These are phyloP conservation scores for Pseudopyricularia javanii DNA, from an alignment of 2,329 filamentous ascomycete genomes.

Conservation along the genomic window DNA sequence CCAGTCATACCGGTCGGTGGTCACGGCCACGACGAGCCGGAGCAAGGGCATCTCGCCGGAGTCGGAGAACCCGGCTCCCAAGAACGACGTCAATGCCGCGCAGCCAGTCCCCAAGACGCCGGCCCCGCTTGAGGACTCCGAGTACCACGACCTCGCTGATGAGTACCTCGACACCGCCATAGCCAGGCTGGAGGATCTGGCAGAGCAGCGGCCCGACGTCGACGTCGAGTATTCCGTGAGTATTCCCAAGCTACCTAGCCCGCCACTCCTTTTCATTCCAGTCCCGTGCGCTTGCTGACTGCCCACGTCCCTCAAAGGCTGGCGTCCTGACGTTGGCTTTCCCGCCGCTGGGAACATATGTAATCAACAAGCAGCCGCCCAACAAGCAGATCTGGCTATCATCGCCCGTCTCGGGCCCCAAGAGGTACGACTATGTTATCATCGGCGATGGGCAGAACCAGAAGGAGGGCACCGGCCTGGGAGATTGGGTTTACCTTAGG, in stretches of 20 bases:
- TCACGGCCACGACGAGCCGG: slow-evolving; percentile 5
- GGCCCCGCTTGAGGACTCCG: slow-evolving; percentile 45
- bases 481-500: slow-evolving; percentile 78
- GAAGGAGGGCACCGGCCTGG: slow-evolving; percentile 63
- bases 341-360: slow-evolving; percentile 64
- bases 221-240: slow-evolving; percentile 84
- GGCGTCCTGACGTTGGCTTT: slow-evolving; percentile 73
- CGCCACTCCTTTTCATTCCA: background rate
- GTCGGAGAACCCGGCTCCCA: slow-evolving; percentile 36
- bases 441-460: slow-evolving; percentile 59
- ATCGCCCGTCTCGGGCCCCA: slow-evolving; percentile 80
- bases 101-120: slow-evolving; percentile 22
- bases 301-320: slow-evolving; percentile 39
- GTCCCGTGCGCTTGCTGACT: background rate
- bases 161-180: slow-evolving; percentile 52
- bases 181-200: slow-evolving; percentile 54
- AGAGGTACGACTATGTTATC: slow-evolving; percentile 85
- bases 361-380: slow-evolving; percentile 96
- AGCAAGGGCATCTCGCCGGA: slow-evolving; percentile 47
- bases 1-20: background rate
- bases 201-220: slow-evolving; percentile 62
- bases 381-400: slow-evolving; percentile 98
- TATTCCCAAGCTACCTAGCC: slow-evolving; percentile 9
- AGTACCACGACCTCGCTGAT: slow-evolving; percentile 73
- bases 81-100: slow-evolving; percentile 22